Percentiles rank a stretch among this genome's conserved stretches.
These are phyloP conservation scores for Solanum hybrid DNA, from an alignment of 305 asterid genomes.

Conservation along the genomic window DNA sequence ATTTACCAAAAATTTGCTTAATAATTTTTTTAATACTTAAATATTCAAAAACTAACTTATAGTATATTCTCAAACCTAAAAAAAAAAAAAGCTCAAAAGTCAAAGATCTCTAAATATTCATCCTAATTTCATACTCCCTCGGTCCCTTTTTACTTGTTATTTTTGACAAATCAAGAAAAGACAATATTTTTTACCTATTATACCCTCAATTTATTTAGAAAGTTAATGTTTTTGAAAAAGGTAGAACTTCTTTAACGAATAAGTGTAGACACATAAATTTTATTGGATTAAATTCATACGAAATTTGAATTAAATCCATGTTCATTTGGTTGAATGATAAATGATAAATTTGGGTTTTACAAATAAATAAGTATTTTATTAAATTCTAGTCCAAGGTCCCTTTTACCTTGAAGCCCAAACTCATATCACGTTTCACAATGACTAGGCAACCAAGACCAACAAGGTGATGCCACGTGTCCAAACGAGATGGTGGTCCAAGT, in stretches of 20 bases:
- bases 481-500: neutral
- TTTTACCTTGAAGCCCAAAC: neutral
- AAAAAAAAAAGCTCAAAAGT: neutral
- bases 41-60: neutral
- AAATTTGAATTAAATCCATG: neutral
- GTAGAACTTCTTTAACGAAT: neutral
- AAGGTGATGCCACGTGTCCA: neutral
- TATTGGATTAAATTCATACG: neutral
- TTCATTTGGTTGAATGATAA: neutral
- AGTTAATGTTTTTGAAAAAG: neutral
- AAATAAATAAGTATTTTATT: neutral
- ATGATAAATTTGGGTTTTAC: neutral
- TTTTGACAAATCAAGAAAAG: neutral
- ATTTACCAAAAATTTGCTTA: neutral
- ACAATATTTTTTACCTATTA: neutral
- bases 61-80: neutral
- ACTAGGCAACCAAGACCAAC: neutral
- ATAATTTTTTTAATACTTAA: neutral
- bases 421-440: neutral
- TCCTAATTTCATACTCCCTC: neutral
- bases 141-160: neutral
- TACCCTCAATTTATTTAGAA: neutral
- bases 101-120: neutral
- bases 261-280: neutral
- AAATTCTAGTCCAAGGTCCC: neutral